Evolutionary conservation across 768 basidiomycete genomes (phyloP).

Genomic region (Calocybe gangraenosa): DNA sequence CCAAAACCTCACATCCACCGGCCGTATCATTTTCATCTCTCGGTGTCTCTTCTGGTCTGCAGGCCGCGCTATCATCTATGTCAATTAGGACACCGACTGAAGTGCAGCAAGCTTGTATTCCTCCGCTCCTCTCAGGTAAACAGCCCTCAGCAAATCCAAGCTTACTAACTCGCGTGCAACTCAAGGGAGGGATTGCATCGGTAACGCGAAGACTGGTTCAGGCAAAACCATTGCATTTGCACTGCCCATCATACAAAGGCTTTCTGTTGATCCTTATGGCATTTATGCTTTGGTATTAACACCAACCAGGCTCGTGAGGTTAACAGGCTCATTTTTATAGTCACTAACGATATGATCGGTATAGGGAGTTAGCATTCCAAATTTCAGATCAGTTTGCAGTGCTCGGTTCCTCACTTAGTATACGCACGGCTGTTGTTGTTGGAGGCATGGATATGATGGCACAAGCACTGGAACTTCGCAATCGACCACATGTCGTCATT

Average conservation of each 20-base stretch:
- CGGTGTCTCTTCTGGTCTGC: conserved; percentile 57
- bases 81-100: conserved; percentile 83
- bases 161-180: conserved; percentile 3
- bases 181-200: conserved; percentile 97
- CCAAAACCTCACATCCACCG: conserved; percentile 2
- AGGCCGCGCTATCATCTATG: conserved; percentile 69
- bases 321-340: background rate
- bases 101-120: conserved; percentile 89
- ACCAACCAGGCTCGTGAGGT: conserved; percentile 73
- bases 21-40: conserved; percentile 47
- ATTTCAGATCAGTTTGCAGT: conserved; percentile 95
- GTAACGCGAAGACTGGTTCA: conserved; percentile 96
- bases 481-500: conserved; percentile 88
- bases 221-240: conserved; percentile 99
- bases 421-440: conserved; percentile 85
- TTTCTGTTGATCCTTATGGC: conserved; percentile 89
- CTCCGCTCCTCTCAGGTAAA: conserved; percentile 73
- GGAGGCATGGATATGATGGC: conserved; percentile 99
- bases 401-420: conserved; percentile 75
- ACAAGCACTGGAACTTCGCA: conserved; percentile 82
- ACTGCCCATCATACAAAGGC: conserved; percentile 85
- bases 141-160: background rate
- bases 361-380: conserved; percentile 94
- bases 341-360: background rate
- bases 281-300: conserved; percentile 92